A percentile compares a stretch with the other conserved stretches of the same genome.
Evolutionary conservation across 768 basidiomycete genomes (phyloP).

Genomic region (Xerocomellus amylosporus): DNA sequence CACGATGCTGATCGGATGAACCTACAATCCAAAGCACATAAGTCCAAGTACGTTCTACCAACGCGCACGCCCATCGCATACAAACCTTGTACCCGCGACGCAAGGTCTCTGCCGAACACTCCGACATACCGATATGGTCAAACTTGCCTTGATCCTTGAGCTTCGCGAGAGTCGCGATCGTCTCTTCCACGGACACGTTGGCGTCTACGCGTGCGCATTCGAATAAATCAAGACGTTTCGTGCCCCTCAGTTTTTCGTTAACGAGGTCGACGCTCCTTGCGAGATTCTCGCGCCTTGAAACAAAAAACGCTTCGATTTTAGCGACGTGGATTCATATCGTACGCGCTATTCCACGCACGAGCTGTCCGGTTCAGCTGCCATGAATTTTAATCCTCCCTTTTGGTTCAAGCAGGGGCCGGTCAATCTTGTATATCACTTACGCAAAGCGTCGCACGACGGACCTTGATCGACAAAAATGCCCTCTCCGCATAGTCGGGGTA

Average conservation of each 20-base stretch:
- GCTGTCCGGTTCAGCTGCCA: conserved; percentile 14
- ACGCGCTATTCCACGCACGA: conserved; percentile 26
- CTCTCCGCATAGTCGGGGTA: conserved; percentile 35
- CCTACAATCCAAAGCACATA: conserved; percentile 27
- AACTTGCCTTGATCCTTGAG: conserved; percentile 35
- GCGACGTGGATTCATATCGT: too few species aligned
- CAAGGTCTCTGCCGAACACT: conserved; percentile 50
- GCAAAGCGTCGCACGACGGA: not conserved
- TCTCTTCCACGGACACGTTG: conserved; percentile 45
- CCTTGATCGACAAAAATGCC: conserved; percentile 37
- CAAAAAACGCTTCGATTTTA: too few species aligned
- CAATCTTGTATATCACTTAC: too few species aligned
- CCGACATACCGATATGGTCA: conserved; percentile 58
- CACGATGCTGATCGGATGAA: conserved; percentile 54
- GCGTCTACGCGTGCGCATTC: conserved; percentile 50
- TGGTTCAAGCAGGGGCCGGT: too few species aligned
- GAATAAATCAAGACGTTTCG: conserved; percentile 60
- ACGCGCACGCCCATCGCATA: too few species aligned
- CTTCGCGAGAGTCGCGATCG: conserved; percentile 40
- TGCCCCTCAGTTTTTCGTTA: conserved; percentile 45
- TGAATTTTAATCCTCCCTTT: not conserved
- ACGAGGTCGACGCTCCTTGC: conserved; percentile 45
- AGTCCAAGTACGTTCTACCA: too few species aligned
- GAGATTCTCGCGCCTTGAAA: conserved; percentile 38
- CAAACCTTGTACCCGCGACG: conserved; percentile 31